These are phyloP conservation scores for Phytopythium sindhum DNA, from an alignment of 352 stramenopile species.

Conservation along the genomic window DNA sequence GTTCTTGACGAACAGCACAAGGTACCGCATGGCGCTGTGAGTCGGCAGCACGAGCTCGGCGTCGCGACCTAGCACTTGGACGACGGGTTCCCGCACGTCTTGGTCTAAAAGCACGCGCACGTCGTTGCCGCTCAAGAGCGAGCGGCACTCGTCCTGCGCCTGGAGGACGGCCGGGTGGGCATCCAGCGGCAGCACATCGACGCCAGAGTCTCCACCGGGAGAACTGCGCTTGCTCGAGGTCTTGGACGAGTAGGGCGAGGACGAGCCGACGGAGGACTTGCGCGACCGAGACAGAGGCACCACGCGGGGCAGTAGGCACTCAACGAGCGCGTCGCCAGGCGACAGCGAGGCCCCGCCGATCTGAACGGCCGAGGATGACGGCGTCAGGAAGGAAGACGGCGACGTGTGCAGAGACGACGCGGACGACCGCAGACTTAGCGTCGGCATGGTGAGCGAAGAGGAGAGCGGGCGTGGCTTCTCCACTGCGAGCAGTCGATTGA, in stretches of 20 bases:
- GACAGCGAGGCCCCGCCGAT: slow-evolving; percentile 54
- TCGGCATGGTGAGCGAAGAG: slow-evolving; percentile 14
- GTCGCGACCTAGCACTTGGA: slow-evolving; percentile 66
- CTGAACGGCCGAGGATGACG: slow-evolving; percentile 39
- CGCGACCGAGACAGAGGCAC: not conserved
- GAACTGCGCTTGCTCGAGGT: not conserved
- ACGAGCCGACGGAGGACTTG: not conserved
- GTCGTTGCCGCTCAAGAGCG: slow-evolving; percentile 62
- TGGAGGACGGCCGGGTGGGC: slow-evolving; percentile 48
- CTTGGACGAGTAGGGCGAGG: not conserved
- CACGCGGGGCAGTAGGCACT: slow-evolving; percentile 51
- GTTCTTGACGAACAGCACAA: slow-evolving; percentile 83
- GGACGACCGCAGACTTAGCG: slow-evolving; percentile 13
- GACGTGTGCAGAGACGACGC: slow-evolving; percentile 11
- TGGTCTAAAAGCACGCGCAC: slow-evolving; percentile 68
- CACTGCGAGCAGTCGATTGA: not conserved
- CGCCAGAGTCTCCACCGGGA: slow-evolving; percentile 10
- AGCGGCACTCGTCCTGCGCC: slow-evolving; percentile 58
- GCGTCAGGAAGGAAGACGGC: slow-evolving; percentile 11
- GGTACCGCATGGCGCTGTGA: slow-evolving; percentile 71
- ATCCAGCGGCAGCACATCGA: slow-evolving; percentile 37
- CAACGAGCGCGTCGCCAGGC: slow-evolving; percentile 49
- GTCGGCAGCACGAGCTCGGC: slow-evolving; percentile 67
- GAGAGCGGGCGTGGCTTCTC: not conserved
- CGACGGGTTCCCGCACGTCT: slow-evolving; percentile 73